A percentile compares a stretch with the other conserved stretches of the same genome.
These are phyloP conservation scores for Zychaea mexicana DNA, from an alignment of 371 early-diverging fungal species.

Conservation along the genomic window DNA sequence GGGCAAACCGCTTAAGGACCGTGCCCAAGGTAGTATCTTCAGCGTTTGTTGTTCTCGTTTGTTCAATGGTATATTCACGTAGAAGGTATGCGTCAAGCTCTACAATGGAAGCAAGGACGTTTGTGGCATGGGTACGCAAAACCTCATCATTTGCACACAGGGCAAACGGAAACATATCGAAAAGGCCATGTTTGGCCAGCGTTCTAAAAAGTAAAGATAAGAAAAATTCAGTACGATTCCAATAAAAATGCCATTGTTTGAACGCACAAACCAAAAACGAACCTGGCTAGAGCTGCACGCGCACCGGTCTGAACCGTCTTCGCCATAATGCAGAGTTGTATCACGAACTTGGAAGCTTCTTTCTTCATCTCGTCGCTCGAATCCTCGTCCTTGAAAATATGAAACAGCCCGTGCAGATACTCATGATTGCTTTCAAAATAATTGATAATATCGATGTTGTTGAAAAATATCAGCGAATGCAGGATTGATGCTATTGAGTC, in stretches of 20 bases:
- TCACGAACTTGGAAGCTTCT: constrained; percentile 75
- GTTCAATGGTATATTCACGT: constrained; percentile 69
- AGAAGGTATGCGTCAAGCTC: constrained; percentile 81
- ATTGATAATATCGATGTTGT: constrained; percentile 79
- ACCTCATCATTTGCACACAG: constrained; percentile 52
- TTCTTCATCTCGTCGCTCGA: constrained; percentile 44
- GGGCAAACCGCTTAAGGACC: constrained; percentile 64
- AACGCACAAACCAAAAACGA: background rate
- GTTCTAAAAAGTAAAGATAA: too few relatives aligned
- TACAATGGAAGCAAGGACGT: constrained; percentile 72
- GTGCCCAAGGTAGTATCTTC: constrained; percentile 56
- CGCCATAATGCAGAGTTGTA: constrained; percentile 73
- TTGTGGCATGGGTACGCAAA: constrained; percentile 64
- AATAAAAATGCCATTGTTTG: background rate
- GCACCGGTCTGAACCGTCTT: constrained; percentile 64
- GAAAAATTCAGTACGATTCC: too few relatives aligned
- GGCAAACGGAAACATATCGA: constrained; percentile 70
- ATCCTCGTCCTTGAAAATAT: constrained; percentile 55
- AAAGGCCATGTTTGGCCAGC: constrained; percentile 75
- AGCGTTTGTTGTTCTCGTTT: constrained; percentile 42
- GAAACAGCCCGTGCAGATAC: constrained; percentile 70
- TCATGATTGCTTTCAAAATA: constrained; percentile 68
- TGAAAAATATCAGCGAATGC: constrained; percentile 74
- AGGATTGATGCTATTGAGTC: constrained; percentile 72
- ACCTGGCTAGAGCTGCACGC: constrained; percentile 63